Base-by-base conservation (phyloP, 106 monocot species). In the Alisma plantagoaquatica region DNA sequence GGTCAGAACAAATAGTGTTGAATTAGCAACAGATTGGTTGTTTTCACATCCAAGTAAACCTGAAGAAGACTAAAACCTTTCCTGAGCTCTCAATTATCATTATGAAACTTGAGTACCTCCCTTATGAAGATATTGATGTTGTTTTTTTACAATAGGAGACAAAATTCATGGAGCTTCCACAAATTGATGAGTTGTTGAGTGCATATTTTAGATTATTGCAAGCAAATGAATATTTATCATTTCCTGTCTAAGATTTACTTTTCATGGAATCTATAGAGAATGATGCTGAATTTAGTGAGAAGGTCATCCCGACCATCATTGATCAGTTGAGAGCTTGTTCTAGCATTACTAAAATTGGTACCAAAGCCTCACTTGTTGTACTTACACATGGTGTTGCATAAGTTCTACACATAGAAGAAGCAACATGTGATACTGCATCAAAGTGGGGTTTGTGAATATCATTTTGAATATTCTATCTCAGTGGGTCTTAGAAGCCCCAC, bases 31-130 rank as follows among this genome's bases (percentile, higher is more conserved):
- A 31, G 98, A 99, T 67, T 99, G 98, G 98, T 69, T 99, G 32
- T 90, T 90, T 42, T 79, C 86, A 51, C 90, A 99, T 64, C 98
- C 90, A 31, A 90, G 91, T 54, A 86, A 86, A 66, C 90, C 98
- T 18, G 75, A 86, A 77, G 98, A 98, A 69, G 98, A 99, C 73
- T 84, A 73, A 70, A 90, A 99, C 53, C 98, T 99, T 79, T 89
- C 98, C 46, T 82, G 74, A 51, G 98, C 98, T 63, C 85, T 99
- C 57, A 91, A 41, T 79, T 99, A 78, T 99, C 98, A 31, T 49
- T 99, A 41, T 85, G 90, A 35, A 89, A 79, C 54, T 71, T 78
- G 41, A 78, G 73, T 54, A 35, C 76, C 58, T 33, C 77, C 47
- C 57, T 7, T 74, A 75, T 56, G 82, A 85, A 45, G 81, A 56